Base-by-base conservation (phyloP, 2,329 filamentous ascomycete genomes). In the Trichophyton verrucosum region DNA sequence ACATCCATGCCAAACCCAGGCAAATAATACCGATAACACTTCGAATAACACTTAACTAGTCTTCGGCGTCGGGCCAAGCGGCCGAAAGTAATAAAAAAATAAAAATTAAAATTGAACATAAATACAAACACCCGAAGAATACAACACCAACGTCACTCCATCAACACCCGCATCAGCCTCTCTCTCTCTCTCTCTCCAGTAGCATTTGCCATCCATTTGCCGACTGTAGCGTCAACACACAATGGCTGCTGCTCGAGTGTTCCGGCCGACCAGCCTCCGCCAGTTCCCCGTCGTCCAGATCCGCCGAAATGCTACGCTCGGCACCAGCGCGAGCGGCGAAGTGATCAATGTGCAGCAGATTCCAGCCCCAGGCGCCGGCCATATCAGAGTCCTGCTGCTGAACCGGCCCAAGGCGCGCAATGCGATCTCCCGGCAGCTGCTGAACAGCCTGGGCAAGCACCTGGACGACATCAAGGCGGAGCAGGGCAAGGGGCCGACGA, bases 361-460 rank as follows among this genome's bases (percentile, higher is more conserved):
- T 57, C 86, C 88, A 49, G 88, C 91, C 2, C 86, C 90, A 0
- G 83, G 86, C 69, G 84, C 84, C 17, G 94, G 92, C 65, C 87
- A 87, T 76, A 94, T 97, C 75, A 86, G 90, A 62, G 82, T 97
- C 65, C 84, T 97, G 61, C 87, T 92, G 64, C 82, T 99, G 66
- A 94, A 96, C 76, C 83, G 91, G 3, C 91, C 91, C 0, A 74
- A 82, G 7, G 87, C 91, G 40, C 88, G 92, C 69, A 99, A 99
- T 75, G 94, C 94, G 66, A 88, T 99, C 70, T 97, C 91, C 0
- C 82, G 80, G 62, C 83, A 86, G 61, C 80, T 99, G 42, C 82
- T 99, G 58, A 75, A 82, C 3, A 82, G 86, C 56, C 80, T 99
- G 61, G 82, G 82, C 58, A 79, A 82, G 47, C 83, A 96, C 69